A percentile compares a stretch with the other conserved stretches of the same genome.
Conservation (phyloP, 352 stramenopile species). For the Phytophthora kernoviae region DNA sequence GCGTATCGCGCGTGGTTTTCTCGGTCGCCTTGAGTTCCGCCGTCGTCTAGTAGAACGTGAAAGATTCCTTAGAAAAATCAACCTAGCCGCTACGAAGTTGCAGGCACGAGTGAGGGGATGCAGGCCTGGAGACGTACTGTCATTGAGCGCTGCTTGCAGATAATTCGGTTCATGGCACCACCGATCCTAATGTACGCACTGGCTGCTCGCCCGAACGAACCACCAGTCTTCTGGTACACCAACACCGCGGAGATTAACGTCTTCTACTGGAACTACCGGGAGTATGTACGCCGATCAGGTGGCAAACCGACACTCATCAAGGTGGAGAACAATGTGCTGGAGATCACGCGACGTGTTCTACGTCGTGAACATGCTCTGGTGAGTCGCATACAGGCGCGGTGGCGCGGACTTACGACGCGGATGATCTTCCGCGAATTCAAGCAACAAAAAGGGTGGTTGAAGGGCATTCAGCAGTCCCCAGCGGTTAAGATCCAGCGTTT, state of each 20-base stretch:
- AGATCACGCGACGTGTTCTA: slow-evolving; percentile 72
- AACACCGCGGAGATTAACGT: slow-evolving; percentile 59
- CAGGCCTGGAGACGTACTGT: slow-evolving; percentile 55
- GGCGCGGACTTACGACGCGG: slow-evolving; percentile 64
- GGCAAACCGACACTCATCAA: slow-evolving; percentile 64
- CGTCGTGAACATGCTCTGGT: slow-evolving; percentile 65
- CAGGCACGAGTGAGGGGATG: slow-evolving; percentile 67
- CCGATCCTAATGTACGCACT: slow-evolving; percentile 56
- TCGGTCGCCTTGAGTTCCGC: slow-evolving; percentile 61
- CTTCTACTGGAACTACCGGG: slow-evolving; percentile 78
- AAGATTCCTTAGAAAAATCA: slow-evolving; percentile 57
- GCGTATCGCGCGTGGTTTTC: slow-evolving; percentile 66
- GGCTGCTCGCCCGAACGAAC: slow-evolving; percentile 31
- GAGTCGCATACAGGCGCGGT: slow-evolving; percentile 72
- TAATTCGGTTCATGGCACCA: slow-evolving; percentile 62
- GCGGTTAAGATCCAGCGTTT: slow-evolving; percentile 76
- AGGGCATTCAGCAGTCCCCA: slow-evolving; percentile 62
- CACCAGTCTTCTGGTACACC: slow-evolving; percentile 83
- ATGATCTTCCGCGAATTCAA: slow-evolving; percentile 73
- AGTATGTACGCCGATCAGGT: slow-evolving; percentile 72
- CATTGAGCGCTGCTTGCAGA: slow-evolving; percentile 68
- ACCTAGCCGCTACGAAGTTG: slow-evolving; percentile 55
- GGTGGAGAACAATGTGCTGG: slow-evolving; percentile 75
- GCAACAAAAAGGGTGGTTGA: slow-evolving; percentile 63
- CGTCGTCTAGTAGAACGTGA: slow-evolving; percentile 49